A percentile compares a stretch with the other conserved stretches of the same genome.
Conservation (phyloP, 192 early-diverging fungal species). For the Mortierella alpina region DNA sequence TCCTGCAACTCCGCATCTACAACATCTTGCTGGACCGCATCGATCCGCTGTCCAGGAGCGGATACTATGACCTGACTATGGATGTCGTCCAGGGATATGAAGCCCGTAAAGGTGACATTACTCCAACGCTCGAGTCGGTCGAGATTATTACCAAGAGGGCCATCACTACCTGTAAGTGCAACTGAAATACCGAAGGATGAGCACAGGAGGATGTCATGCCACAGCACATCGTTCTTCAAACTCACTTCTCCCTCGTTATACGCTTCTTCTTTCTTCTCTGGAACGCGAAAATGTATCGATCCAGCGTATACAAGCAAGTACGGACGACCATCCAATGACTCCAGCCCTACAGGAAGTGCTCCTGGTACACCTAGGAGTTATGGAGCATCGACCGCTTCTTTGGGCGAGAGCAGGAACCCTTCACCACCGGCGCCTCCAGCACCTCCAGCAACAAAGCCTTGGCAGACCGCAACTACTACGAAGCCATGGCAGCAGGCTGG, state of each 20-base stretch:
- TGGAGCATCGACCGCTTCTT: slow-evolving; percentile 14
- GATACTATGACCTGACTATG: slow-evolving; percentile 68
- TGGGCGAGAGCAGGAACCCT: not conserved
- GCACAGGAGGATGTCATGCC: not conserved
- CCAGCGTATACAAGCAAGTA: slow-evolving; percentile 42
- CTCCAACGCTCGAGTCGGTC: slow-evolving; percentile 38
- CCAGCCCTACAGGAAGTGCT: slow-evolving; percentile 23
- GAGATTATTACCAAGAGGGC: slow-evolving; percentile 45
- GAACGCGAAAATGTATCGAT: not conserved
- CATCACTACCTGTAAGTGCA: slow-evolving; percentile 14
- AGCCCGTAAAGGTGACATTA: slow-evolving; percentile 46
- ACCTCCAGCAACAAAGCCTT: slow-evolving; percentile 35
- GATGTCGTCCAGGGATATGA: slow-evolving; percentile 56
- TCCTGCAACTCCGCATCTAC: slow-evolving; percentile 84
- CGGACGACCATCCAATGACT: slow-evolving; percentile 18
- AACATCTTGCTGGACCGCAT: slow-evolving; percentile 70
- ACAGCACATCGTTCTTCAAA: not conserved
- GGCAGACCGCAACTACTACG: slow-evolving; percentile 25
- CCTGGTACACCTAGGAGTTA: slow-evolving; percentile 14
- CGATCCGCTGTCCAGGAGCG: slow-evolving; percentile 66
- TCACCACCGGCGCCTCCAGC: slow-evolving; percentile 40
- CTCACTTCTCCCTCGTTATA: not conserved
- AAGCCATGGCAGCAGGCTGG: slow-evolving; percentile 39
- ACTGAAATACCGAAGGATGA: not conserved
- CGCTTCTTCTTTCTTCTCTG: not conserved